Evolutionary conservation across 805 yeast species (phyloP).

Genomic region (Hanseniaspora mollemarum): DNA sequence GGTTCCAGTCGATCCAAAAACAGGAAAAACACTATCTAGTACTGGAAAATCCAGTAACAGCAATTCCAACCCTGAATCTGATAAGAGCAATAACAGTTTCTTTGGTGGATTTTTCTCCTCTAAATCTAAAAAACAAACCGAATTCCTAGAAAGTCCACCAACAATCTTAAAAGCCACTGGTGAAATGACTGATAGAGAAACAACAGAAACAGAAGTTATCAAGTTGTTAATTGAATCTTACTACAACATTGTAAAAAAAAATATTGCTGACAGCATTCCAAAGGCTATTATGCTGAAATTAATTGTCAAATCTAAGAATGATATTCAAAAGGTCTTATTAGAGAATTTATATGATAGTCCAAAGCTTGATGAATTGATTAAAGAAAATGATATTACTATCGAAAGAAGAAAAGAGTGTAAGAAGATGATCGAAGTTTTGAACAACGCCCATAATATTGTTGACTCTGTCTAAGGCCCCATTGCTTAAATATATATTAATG

Average conservation of each 20-base stretch:
- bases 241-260: conserved; percentile 83
- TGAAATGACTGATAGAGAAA: conserved; percentile 81
- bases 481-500: not conserved
- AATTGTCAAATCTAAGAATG: conserved; percentile 71
- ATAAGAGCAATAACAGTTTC: conserved; percentile 57
- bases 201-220: conserved; percentile 93
- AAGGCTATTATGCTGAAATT: conserved; percentile 90
- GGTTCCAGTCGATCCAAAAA: conserved; percentile 72
- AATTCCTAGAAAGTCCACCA: conserved; percentile 96
- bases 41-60: conserved; percentile 24
- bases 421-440: conserved; percentile 88
- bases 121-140: conserved; percentile 85
- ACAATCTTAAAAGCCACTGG: conserved; percentile 88
- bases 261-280: conserved; percentile 87
- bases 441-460: conserved; percentile 83
- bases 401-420: conserved; percentile 90
- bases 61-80: conserved; percentile 26
- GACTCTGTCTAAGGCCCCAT: conserved; percentile 28
- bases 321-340: conserved; percentile 78
- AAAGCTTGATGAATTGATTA: conserved; percentile 65
- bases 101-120: conserved; percentile 91
- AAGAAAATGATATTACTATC: conserved; percentile 83
- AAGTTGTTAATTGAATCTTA: conserved; percentile 83
- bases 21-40: conserved; percentile 62
- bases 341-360: conserved; percentile 73